Conservation (phyloP, 176 grass and related monocot genomes). For the Phoenix roebelenii region DNA sequence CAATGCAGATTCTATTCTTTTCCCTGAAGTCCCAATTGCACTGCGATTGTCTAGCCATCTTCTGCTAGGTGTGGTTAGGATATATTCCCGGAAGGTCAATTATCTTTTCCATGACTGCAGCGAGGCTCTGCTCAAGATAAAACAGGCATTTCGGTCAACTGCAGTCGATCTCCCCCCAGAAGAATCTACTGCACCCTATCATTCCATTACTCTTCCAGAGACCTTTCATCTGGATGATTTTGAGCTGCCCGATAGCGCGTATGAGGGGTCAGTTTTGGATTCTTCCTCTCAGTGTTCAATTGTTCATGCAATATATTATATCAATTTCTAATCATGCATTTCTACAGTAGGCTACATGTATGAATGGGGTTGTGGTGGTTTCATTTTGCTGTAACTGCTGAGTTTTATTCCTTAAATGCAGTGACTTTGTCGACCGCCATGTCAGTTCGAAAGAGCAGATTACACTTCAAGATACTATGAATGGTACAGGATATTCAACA, state of each 20-base stretch:
- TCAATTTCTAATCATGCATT: too few relatives aligned
- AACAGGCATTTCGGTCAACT: constrained; percentile 92
- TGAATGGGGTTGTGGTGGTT: too few relatives aligned
- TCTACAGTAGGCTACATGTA: too few relatives aligned
- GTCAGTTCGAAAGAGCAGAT: constrained; percentile 97
- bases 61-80: constrained; percentile 92
- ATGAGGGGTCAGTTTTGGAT: constrained; percentile 59
- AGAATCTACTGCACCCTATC: constrained; percentile 97
- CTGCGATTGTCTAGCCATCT: constrained; percentile 98
- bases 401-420: constrained; percentile 9
- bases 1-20: constrained; percentile 95
- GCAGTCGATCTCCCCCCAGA: constrained; percentile 95
- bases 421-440: constrained; percentile 79
- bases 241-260: constrained; percentile 77
- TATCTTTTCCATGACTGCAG: constrained; percentile 99
- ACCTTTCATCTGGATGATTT: constrained; percentile 99
- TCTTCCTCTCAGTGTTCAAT: not conserved
- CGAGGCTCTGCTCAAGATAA: constrained; percentile 96
- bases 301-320: not conserved
- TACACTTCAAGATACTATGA: constrained; percentile 93
- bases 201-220: constrained; percentile 98
- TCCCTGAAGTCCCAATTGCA: constrained; percentile 91
- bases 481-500: constrained; percentile 66
- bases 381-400: too few relatives aligned
- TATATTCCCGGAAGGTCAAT: constrained; percentile 98